These are phyloP conservation scores for Zygosaccharomyces bailii DNA, from an alignment of 805 yeast genomes.

Conservation along the genomic window DNA sequence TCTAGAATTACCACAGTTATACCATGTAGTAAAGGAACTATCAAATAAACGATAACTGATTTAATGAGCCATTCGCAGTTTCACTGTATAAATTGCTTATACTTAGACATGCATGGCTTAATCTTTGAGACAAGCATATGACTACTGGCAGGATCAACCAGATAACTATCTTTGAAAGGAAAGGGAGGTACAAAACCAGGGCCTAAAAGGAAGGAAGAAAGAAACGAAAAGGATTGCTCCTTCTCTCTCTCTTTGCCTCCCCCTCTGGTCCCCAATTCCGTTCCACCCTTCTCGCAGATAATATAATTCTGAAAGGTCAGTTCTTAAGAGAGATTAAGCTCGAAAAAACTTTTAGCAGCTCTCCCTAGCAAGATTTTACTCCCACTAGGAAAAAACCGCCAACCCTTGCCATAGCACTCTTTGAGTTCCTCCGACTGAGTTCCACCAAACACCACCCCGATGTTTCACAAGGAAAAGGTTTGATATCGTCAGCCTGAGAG, in stretches of 20 bases:
- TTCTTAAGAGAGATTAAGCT: constrained; percentile 20
- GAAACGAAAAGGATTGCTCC: too few relatives aligned
- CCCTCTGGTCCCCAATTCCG: too few relatives aligned
- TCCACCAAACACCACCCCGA: constrained; percentile 32
- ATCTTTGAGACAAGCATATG: constrained; percentile 52
- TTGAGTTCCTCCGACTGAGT: constrained; percentile 30
- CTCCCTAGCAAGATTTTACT: constrained; percentile 18
- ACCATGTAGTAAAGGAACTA: constrained; percentile 46
- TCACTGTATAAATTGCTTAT: constrained; percentile 47
- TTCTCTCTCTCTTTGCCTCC: too few relatives aligned
- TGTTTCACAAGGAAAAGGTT: constrained; percentile 21
- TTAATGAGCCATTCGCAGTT: constrained; percentile 51
- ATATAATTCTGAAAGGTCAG: neutral
- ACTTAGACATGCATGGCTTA: constrained; percentile 49
- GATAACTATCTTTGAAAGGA: constrained; percentile 15
- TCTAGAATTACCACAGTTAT: constrained; percentile 49
- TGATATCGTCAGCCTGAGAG: constrained; percentile 33
- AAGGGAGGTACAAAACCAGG: constrained; percentile 6
- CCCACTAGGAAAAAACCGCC: constrained; percentile 15
- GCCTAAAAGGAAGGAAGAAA: constrained; percentile 2
- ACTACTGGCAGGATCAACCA: constrained; percentile 49
- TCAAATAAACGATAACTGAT: constrained; percentile 50
- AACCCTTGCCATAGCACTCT: constrained; percentile 32
- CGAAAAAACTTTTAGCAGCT: constrained; percentile 10
- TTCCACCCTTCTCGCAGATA: constrained; percentile 4